A percentile compares a stretch with the other conserved stretches of the same genome.
These are phyloP conservation scores for Lactarius hengduanensis DNA, from an alignment of 768 basidiomycete species.

Conservation along the genomic window DNA sequence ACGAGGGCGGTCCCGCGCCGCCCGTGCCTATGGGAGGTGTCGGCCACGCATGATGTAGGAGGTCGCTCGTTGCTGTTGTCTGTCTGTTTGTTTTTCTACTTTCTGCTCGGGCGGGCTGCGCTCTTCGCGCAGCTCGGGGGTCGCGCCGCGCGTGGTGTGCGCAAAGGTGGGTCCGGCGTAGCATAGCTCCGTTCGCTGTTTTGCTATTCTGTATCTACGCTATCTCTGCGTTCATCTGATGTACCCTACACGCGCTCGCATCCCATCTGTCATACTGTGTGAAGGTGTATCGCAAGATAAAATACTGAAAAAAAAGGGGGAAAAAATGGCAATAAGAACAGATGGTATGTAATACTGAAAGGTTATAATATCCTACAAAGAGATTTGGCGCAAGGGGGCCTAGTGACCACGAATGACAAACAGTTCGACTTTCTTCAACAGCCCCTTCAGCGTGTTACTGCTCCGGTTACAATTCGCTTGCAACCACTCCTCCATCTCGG, in stretches of 20 bases:
- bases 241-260: slow-evolving; percentile 9
- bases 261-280: slow-evolving; percentile 5
- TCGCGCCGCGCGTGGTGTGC: slow-evolving; percentile 6
- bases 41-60: slow-evolving; percentile 52
- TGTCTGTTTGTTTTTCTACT: slow-evolving; percentile 22
- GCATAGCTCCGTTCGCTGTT: slow-evolving; percentile 9
- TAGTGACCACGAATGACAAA: slow-evolving; percentile 40
- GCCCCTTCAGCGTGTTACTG: slow-evolving; percentile 73
- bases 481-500: slow-evolving; percentile 87
- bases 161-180: slow-evolving; percentile 2
- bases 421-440: slow-evolving; percentile 80
- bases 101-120: slow-evolving; percentile 18
- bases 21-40: slow-evolving; percentile 75
- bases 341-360: neutral
- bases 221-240: slow-evolving; percentile 18
- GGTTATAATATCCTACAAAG: neutral
- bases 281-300: slow-evolving; percentile 11
- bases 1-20: slow-evolving; percentile 66
- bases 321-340: slow-evolving; percentile 2
- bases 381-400: neutral
- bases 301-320: slow-evolving; percentile 1
- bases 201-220: slow-evolving; percentile 24
- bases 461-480: slow-evolving; percentile 83
- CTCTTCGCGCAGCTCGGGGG: slow-evolving; percentile 9
- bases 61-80: slow-evolving; percentile 15